A percentile compares a stretch with the other conserved stretches of the same genome.
These are phyloP conservation scores for Ilyonectria mors-panacis DNA, from an alignment of 2,329 filamentous ascomycete genomes.

Conservation along the genomic window DNA sequence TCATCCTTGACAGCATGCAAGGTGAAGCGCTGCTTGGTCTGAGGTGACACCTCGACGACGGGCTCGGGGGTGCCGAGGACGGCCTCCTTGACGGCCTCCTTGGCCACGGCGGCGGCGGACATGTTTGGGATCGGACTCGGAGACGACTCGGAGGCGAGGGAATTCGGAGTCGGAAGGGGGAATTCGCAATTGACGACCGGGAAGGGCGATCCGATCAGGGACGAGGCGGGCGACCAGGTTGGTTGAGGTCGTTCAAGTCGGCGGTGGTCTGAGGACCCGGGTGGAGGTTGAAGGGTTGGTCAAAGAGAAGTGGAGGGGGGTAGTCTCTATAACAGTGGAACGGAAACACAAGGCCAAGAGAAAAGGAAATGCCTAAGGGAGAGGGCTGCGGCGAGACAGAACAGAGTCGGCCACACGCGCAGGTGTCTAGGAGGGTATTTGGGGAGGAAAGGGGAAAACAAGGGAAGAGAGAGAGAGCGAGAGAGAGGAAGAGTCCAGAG, in stretches of 20 bases:
- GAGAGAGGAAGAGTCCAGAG: constrained; percentile 25
- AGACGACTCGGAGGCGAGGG: constrained; percentile 31
- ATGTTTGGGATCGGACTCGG: constrained; percentile 48
- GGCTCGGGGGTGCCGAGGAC: constrained; percentile 76
- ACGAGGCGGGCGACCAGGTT: constrained; percentile 20
- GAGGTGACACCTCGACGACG: constrained; percentile 76
- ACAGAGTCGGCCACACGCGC: constrained; percentile 20
- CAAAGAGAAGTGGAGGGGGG: constrained; percentile 18
- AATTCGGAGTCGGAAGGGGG: constrained; percentile 27
- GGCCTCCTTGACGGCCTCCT: constrained; percentile 83
- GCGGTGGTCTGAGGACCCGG: constrained; percentile 41
- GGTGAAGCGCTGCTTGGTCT: constrained; percentile 83
- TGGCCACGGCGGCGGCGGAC: constrained; percentile 65
- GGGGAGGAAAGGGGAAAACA: constrained; percentile 27
- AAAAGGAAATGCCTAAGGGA: constrained; percentile 26
- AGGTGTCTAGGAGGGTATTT: neutral
- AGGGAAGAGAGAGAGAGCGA: constrained; percentile 24
- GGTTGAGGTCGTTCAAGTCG: constrained; percentile 28
- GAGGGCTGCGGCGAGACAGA: constrained; percentile 18
- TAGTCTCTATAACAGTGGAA: constrained; percentile 36
- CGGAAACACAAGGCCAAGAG: constrained; percentile 29
- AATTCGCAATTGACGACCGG: constrained; percentile 40
- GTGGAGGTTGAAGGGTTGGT: constrained; percentile 3
- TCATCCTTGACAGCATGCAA: constrained; percentile 83
- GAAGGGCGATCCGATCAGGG: constrained; percentile 31